Base-by-base conservation (phyloP, 371 early-diverging fungal species). In the Mucor racemosus region DNA sequence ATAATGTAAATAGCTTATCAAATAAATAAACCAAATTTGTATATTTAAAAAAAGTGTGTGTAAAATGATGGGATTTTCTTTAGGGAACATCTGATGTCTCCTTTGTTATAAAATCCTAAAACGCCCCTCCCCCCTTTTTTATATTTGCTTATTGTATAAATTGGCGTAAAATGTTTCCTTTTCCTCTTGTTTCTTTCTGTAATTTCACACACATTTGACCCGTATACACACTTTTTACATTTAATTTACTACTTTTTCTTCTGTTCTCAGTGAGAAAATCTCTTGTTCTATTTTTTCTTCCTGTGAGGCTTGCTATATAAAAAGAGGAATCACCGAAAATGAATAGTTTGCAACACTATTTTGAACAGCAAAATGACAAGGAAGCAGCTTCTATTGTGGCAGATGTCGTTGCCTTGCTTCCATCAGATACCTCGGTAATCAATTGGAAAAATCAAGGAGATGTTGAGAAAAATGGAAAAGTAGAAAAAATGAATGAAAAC, bases 291-390 rank as follows among this genome's bases (percentile, higher is more conserved):
- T 57, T n/a, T 57, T 8, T 7, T 19, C 35, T 17, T 35, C 15
- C 35, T 13, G 14, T 40, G 40, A 17, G 54, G 26, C 13, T 15
- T 54, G 13, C 5, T 33, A 0, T 54, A 56, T 21, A 21, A 11
- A 38, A 11, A 38, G 38, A 38, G 38, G 38, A 38, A 38, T 38
- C 4, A 38, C 38, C 38, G 50, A 26, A 55, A 33, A 35, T 55
- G 55, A 56, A 65, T 39, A 50, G 62, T 36, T 44, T 70, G 41
- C 61, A 66, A 58, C 58, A 62, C 41, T 66, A 65, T 66, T 62
- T 66, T 58, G 71, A 70, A 54, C 66, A 70, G 34, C 71, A 66
- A 44, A 34, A 61, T 34, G 69, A 69, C 44, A 65, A 56, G 54
- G 65, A 65, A 56, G 50, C 65, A 33, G 69, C 69, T 40, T 59